A percentile compares a stretch with the other conserved stretches of the same genome.
These are phyloP conservation scores for Bonia amplexicaulis DNA, from an alignment of 176 grass and related monocot species.

Conservation along the genomic window DNA sequence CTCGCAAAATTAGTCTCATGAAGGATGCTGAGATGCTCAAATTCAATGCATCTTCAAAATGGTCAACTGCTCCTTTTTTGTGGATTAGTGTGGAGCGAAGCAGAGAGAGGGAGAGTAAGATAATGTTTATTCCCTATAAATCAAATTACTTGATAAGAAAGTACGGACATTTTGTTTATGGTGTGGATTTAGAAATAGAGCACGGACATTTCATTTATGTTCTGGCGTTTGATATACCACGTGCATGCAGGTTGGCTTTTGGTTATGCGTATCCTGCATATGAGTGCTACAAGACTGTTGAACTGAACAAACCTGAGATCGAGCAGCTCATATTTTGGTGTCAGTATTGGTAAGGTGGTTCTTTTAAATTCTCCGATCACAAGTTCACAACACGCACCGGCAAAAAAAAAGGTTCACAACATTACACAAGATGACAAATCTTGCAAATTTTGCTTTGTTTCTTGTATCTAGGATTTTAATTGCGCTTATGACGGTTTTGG, in stretches of 20 bases:
- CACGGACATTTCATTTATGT: not conserved
- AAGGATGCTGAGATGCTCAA: not conserved
- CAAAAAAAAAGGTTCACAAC: not conserved
- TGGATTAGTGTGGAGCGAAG: not conserved
- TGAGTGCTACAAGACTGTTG: conserved; percentile 99
- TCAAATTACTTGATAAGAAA: not conserved
- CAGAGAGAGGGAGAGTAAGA: not conserved
- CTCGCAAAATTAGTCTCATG: not conserved
- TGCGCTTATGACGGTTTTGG: conserved; percentile 78
- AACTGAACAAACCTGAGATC: conserved; percentile 95
- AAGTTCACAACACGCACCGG: not conserved
- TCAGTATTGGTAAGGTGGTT: conserved; percentile 76
- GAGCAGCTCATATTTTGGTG: conserved; percentile 98
- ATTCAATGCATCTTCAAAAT: not conserved
- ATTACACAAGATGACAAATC: not conserved
- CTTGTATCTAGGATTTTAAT: conserved; percentile 77
- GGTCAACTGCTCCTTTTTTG: not conserved
- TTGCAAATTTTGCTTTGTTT: conserved; percentile 11
- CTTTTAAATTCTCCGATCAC: not conserved
- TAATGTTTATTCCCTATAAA: not conserved
- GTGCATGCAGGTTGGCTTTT: conserved; percentile 56
- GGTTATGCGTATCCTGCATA: conserved; percentile 98
- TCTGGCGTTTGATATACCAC: conserved; percentile 4
- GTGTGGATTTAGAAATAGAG: not conserved
- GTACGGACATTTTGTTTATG: not conserved